Percentiles rank a stretch among this genome's conserved stretches.
Conservation (phyloP, 768 basidiomycete genomes). For the Albatrellus ellisii region DNA sequence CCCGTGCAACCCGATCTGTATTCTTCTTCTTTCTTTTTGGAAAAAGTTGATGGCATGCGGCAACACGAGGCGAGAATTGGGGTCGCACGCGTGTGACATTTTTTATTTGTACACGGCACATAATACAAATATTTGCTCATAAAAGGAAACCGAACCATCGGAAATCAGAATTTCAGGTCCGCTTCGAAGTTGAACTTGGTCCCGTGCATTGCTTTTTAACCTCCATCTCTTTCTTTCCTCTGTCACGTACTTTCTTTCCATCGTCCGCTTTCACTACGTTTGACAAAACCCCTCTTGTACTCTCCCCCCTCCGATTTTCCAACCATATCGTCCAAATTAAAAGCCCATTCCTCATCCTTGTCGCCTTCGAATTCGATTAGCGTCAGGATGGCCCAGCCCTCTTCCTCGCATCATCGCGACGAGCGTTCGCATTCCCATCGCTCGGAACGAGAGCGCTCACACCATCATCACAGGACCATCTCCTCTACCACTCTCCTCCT, state of each 20-base stretch:
- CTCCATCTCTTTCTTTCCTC: constrained; percentile 14
- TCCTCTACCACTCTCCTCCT: constrained; percentile 83
- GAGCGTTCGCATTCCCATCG: constrained; percentile 35
- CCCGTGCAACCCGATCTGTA: not conserved
- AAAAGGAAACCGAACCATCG: constrained; percentile 17
- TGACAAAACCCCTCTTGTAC: not conserved
- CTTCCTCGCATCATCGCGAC: constrained; percentile 65
- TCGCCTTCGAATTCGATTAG: constrained; percentile 53
- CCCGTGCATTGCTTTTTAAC: constrained; percentile 13
- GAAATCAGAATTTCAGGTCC: constrained; percentile 11
- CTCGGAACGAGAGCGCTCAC: constrained; percentile 45
- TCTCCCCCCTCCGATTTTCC: no score
- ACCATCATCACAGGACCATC: constrained; percentile 71
- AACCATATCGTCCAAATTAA: constrained; percentile 57
- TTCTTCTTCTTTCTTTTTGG: constrained; percentile 2
- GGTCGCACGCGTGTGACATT: constrained; percentile 14
- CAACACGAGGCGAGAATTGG: constrained; percentile 5
- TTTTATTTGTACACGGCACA: constrained; percentile 18
- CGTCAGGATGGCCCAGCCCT: constrained; percentile 83
- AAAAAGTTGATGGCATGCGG: constrained; percentile 11
- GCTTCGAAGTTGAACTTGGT: constrained; percentile 19
- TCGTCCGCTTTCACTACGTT: not conserved
- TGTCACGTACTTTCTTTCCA: constrained; percentile 14
- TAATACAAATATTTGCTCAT: constrained; percentile 12
- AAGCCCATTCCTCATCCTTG: constrained; percentile 51